Conservation (phyloP, 2,329 filamentous ascomycete genomes). For the Alternaria sp. region DNA sequence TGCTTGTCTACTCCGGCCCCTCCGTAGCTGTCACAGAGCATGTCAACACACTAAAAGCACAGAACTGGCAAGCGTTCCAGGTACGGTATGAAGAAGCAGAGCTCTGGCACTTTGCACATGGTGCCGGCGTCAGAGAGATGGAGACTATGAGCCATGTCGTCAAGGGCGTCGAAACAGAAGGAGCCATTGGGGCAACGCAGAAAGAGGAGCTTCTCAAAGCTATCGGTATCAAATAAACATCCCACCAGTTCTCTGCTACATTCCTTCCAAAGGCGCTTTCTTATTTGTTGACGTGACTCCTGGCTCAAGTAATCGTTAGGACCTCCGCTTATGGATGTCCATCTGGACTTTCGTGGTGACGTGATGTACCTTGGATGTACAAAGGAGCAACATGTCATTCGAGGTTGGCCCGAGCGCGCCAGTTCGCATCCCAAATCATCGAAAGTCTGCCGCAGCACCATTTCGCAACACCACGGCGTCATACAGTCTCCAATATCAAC, state of each 20-base stretch:
- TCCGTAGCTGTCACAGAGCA: constrained; percentile 48
- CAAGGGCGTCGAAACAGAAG: constrained; percentile 36
- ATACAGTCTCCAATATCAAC: background rate
- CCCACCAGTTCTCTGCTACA: background rate
- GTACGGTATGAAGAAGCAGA: constrained; percentile 50
- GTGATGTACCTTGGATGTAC: background rate
- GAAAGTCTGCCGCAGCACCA: constrained; percentile 16
- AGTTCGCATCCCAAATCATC: constrained; percentile 13
- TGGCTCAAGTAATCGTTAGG: background rate
- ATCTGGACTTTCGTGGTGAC: background rate
- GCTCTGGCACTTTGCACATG: constrained; percentile 50
- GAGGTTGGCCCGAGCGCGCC: constrained; percentile 11
- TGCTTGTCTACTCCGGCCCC: constrained; percentile 53
- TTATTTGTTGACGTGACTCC: background rate
- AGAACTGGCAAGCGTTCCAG: constrained; percentile 57
- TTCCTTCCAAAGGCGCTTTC: background rate
- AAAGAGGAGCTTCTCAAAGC: constrained; percentile 43
- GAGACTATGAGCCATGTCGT: constrained; percentile 55
- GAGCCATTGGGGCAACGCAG: constrained; percentile 6
- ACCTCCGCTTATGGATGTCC: background rate
- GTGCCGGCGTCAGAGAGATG: constrained; percentile 49
- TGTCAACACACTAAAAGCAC: constrained; percentile 50
- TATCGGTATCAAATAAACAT: constrained; percentile 41
- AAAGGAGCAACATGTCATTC: constrained; percentile 9
- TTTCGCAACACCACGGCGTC: constrained; percentile 8